phyloP scores from a whole-genome alignment of 2,329 filamentous ascomycete species.

The Nigrospora osmanthi region DNA sequence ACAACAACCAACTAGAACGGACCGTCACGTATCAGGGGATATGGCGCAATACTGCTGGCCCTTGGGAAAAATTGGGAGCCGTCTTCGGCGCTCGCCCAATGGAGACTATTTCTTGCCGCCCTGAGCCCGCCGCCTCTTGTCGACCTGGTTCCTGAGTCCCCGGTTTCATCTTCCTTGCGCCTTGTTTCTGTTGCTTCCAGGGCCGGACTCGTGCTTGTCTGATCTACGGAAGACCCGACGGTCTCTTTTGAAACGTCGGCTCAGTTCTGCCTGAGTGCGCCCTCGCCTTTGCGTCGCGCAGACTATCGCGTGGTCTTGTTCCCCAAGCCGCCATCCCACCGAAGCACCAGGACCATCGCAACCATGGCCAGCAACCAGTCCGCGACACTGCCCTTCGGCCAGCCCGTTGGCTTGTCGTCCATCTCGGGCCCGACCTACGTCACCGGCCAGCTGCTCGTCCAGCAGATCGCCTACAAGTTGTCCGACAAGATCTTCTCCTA shows the following conservation, averaged over 20 bases:
- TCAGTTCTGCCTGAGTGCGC: no score
- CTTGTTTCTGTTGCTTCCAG: no score
- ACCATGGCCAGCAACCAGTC: conserved; percentile 28
- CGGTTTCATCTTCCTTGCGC: no score
- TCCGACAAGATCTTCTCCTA: conserved; percentile 98
- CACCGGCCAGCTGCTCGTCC: conserved; percentile 86
- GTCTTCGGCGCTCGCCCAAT: neutral
- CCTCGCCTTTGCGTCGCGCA: no score
- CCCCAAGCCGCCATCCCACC: conserved; percentile 10
- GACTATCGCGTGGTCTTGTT: neutral
- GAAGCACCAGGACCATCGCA: conserved; percentile 16
- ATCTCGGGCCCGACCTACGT: conserved; percentile 87
- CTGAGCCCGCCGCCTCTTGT: no score
- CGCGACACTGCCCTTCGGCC: conserved; percentile 49
- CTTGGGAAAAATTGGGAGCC: neutral
- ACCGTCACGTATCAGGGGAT: neutral
- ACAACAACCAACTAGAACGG: neutral
- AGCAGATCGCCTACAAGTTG: conserved; percentile 90
- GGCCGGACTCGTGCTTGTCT: no score
- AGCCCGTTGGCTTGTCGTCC: conserved; percentile 43
- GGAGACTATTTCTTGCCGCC: no score
- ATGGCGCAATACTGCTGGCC: conserved; percentile 1
- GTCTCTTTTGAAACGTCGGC: no score
- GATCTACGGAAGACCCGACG: no score
- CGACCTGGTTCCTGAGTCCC: conserved; percentile 3